Evolutionary conservation across 331 rosid species (phyloP).

Genomic region (Acacia pycnantha): DNA sequence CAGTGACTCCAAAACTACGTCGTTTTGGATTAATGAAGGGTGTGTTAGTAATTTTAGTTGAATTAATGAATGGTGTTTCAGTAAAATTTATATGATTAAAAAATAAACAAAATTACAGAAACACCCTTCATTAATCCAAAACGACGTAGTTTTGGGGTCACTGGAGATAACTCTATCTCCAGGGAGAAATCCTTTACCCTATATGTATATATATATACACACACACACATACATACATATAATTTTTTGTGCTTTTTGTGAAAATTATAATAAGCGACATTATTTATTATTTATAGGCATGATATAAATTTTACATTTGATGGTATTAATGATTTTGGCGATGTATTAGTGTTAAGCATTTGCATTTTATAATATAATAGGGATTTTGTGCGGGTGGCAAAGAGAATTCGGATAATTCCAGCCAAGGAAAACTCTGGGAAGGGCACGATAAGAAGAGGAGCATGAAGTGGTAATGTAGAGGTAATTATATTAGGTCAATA

Average conservation of each 20-base stretch:
- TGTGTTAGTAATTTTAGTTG: too few species aligned
- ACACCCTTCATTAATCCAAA: too few species aligned
- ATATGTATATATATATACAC: too few species aligned
- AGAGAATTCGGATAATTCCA: slow-evolving; percentile 80
- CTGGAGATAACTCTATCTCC: too few species aligned
- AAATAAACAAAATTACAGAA: too few species aligned
- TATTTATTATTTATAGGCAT: neutral
- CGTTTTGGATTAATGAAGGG: too few species aligned
- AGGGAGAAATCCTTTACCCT: too few species aligned
- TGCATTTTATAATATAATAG: slow-evolving; percentile 29
- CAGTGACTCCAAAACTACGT: too few species aligned
- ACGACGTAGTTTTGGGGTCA: too few species aligned
- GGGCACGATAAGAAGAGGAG: slow-evolving; percentile 36
- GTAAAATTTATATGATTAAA: too few species aligned
- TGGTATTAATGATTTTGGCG: neutral
- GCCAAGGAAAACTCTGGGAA: slow-evolving; percentile 56
- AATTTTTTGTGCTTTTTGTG: neutral
- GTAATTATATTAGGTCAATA: neutral
- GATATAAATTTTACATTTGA: neutral
- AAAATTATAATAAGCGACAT: neutral
- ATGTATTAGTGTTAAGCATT: neutral
- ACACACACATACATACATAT: neutral
- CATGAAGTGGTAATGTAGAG: slow-evolving; percentile 1
- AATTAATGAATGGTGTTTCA: too few species aligned
- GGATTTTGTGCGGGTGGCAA: slow-evolving; percentile 86